A percentile compares a stretch with the other conserved stretches of the same genome.
Conservation (phyloP, 495 filamentous ascomycete genomes). For the Mytilinidion resinicola region DNA sequence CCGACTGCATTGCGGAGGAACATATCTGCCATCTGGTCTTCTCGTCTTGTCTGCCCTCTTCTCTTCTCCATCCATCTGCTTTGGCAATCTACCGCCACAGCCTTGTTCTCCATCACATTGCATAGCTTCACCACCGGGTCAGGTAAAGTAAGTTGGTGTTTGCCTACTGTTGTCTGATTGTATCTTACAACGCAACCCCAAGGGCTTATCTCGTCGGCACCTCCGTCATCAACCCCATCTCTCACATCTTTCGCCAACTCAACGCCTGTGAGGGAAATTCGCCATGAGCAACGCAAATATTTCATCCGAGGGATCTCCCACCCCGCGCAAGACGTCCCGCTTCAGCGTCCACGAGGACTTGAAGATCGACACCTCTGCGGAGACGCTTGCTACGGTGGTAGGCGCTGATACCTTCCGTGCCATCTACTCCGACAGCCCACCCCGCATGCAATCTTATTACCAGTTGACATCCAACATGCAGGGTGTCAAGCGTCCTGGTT, state of each 20-base stretch:
- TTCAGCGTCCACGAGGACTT: constrained; percentile 23
- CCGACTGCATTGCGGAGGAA: no score
- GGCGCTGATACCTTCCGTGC: constrained; percentile 9
- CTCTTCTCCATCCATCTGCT: constrained; percentile 25
- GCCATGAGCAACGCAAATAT: constrained; percentile 24
- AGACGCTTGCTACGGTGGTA: constrained; percentile 25
- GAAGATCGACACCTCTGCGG: constrained; percentile 18
- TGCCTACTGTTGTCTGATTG: constrained; percentile 13
- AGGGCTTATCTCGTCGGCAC: constrained; percentile 4
- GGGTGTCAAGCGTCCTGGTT: constrained; percentile 22
- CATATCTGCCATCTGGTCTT: no score
- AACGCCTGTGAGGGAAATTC: neutral
- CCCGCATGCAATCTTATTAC: constrained; percentile 3
- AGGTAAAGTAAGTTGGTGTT: constrained; percentile 7
- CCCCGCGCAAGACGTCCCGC: constrained; percentile 24
- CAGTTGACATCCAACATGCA: constrained; percentile 23
- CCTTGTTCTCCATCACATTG: neutral
- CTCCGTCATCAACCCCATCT: constrained; percentile 5
- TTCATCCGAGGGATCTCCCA: constrained; percentile 29
- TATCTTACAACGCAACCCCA: constrained; percentile 22
- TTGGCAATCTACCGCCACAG: constrained; percentile 24
- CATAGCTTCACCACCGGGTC: constrained; percentile 2
- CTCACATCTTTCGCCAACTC: constrained; percentile 14
- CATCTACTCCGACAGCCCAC: neutral
- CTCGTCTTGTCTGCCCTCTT: constrained; percentile 2